Evolutionary conservation across 2,329 filamentous ascomycete genomes (phyloP).

Genomic region (Neurospora sp.): DNA sequence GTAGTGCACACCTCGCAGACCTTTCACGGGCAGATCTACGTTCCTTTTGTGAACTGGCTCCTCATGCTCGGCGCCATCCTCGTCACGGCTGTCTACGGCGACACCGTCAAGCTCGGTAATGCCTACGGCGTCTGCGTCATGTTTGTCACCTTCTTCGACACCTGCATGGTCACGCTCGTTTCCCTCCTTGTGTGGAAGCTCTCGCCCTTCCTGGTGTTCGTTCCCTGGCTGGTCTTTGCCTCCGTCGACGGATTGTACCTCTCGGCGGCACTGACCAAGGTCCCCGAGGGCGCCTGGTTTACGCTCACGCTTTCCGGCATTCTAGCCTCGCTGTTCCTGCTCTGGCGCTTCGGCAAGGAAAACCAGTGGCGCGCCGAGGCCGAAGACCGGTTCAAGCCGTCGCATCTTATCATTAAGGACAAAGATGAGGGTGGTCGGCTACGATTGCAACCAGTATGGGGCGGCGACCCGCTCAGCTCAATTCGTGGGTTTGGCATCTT

Average conservation of each 20-base stretch:
- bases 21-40: conserved; percentile 68
- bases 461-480: conserved; percentile 31
- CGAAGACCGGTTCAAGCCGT: conserved; percentile 45
- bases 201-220: conserved; percentile 46
- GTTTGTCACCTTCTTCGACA: conserved; percentile 69
- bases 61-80: conserved; percentile 68
- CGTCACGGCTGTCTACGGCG: conserved; percentile 64
- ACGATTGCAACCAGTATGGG: conserved; percentile 23
- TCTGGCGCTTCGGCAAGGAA: conserved; percentile 74
- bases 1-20: conserved; percentile 59
- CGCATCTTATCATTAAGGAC: conserved; percentile 24
- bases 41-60: conserved; percentile 67
- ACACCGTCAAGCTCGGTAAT: conserved; percentile 60
- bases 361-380: conserved; percentile 64
- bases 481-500: conserved; percentile 58
- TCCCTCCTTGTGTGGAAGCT: conserved; percentile 64
- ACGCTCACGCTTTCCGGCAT: conserved; percentile 55
- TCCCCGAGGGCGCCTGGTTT: conserved; percentile 71
- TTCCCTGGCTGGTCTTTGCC: conserved; percentile 55
- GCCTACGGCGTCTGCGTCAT: conserved; percentile 75
- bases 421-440: neutral
- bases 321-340: conserved; percentile 54
- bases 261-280: conserved; percentile 59
- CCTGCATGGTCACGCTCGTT: conserved; percentile 61
- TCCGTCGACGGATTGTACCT: conserved; percentile 60